A percentile compares a stretch with the other conserved stretches of the same genome.
phyloP scores from a whole-genome alignment of 345 rosid genomes.

The Pugionium dolabratum region DNA sequence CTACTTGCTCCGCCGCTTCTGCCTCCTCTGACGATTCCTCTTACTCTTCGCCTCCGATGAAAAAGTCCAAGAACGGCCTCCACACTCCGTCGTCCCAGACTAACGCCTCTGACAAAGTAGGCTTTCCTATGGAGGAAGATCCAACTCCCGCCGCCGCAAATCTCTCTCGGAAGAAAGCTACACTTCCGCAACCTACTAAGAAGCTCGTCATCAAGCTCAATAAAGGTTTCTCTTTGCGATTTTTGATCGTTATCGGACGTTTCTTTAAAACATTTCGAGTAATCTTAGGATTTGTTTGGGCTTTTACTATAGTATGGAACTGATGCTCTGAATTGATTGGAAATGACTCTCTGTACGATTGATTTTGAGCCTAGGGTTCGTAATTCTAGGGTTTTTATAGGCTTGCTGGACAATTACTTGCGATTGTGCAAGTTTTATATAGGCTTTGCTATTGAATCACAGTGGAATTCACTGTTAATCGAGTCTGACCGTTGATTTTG shows the following conservation, averaged over 20 bases:
- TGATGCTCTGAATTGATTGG: slow-evolving; percentile 24
- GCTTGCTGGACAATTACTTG: background rate
- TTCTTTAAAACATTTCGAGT: background rate
- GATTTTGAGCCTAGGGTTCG: slow-evolving; percentile 22
- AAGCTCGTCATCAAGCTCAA: slow-evolving; percentile 71
- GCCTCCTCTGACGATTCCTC: background rate
- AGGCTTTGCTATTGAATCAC: background rate
- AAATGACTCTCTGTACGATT: slow-evolving; percentile 4
- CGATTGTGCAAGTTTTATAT: slow-evolving; percentile 15
- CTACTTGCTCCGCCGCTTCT: slow-evolving; percentile 29
- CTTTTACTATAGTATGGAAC: background rate
- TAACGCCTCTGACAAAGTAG: slow-evolving; percentile 45
- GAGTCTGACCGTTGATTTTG: slow-evolving; percentile 8
- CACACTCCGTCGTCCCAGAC: slow-evolving; percentile 33
- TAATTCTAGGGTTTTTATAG: slow-evolving; percentile 29
- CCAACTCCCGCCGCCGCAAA: slow-evolving; percentile 48
- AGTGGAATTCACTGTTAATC: slow-evolving; percentile 6
- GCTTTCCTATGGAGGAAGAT: slow-evolving; percentile 44
- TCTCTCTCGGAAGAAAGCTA: slow-evolving; percentile 72
- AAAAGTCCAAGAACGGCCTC: slow-evolving; percentile 46
- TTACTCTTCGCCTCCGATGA: slow-evolving; percentile 21
- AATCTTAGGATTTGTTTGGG: background rate
- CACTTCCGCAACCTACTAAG: slow-evolving; percentile 69
- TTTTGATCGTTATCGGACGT: background rate
- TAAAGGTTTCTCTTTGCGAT: slow-evolving; percentile 49